Conservation (phyloP, 768 basidiomycete genomes). For the Peribolospora kevripleyi region DNA sequence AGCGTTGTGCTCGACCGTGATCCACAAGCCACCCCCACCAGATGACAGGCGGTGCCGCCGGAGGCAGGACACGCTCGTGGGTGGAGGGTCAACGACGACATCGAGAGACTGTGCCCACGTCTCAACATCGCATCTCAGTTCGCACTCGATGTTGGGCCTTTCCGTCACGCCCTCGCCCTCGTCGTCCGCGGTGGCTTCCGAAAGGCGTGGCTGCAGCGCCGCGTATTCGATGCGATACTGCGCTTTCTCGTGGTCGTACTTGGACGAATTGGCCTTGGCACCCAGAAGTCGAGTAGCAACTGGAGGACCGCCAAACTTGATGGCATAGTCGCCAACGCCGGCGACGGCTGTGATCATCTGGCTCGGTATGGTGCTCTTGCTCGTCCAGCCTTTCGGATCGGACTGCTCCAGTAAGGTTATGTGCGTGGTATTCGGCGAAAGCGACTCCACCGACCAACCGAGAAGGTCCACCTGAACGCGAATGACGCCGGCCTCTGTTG, state of each 20-base stretch:
- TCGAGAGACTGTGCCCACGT: slow-evolving; percentile 64
- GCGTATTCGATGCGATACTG: slow-evolving; percentile 63
- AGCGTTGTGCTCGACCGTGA: slow-evolving; percentile 69
- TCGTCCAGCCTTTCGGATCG: slow-evolving; percentile 91
- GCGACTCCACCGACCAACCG: slow-evolving; percentile 87
- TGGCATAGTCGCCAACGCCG: slow-evolving; percentile 82
- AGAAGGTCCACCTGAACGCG: slow-evolving; percentile 93
- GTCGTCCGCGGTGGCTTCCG: background rate
- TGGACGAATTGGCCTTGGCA: slow-evolving; percentile 38
- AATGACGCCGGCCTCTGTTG: slow-evolving; percentile 48
- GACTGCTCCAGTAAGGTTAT: slow-evolving; percentile 87
- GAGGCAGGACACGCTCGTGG: slow-evolving; percentile 53
- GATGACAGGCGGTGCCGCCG: slow-evolving; percentile 63
- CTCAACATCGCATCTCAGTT: slow-evolving; percentile 74
- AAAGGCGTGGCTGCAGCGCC: slow-evolving; percentile 18
- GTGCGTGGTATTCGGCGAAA: slow-evolving; percentile 82
- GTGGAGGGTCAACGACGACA: slow-evolving; percentile 79
- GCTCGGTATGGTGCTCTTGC: slow-evolving; percentile 78
- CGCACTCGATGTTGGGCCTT: slow-evolving; percentile 47
- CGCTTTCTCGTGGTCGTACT: slow-evolving; percentile 69
- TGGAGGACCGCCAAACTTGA: slow-evolving; percentile 85
- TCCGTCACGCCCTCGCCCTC: background rate
- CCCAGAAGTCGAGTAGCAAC: slow-evolving; percentile 57
- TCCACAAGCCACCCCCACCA: slow-evolving; percentile 80
- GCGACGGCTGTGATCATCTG: slow-evolving; percentile 74